Conservation (phyloP, 2,329 filamentous ascomycete species). For the Aureobasidium subglaciale region DNA sequence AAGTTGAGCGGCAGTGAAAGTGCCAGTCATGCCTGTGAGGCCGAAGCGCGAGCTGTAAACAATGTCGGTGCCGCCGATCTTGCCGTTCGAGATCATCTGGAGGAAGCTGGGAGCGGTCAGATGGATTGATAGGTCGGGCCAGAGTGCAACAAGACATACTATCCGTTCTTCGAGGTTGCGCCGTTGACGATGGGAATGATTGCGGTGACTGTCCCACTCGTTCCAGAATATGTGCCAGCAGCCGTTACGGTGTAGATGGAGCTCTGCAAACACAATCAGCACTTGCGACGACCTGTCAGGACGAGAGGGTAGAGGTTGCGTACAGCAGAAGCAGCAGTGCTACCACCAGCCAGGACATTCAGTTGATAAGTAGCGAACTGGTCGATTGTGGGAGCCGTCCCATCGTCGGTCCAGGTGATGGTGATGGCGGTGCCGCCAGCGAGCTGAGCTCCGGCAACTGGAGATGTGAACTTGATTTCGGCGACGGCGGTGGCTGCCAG, state of each 20-base stretch:
- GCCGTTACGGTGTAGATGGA: not conserved
- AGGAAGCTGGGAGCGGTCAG: conserved; percentile 42
- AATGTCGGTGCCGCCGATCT: conserved; percentile 48
- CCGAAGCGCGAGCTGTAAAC: conserved; percentile 59
- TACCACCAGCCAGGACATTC: conserved; percentile 55
- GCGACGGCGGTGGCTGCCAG: conserved; percentile 33
- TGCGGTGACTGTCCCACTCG: not conserved
- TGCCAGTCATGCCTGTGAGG: conserved; percentile 57
- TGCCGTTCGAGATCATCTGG: conserved; percentile 50
- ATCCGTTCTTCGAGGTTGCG: not conserved
- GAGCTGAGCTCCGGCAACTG: conserved; percentile 45
- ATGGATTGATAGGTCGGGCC: conserved; percentile 18
- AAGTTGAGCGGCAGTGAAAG: conserved; percentile 41
- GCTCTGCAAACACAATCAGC: not conserved
- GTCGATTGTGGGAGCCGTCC: conserved; percentile 41
- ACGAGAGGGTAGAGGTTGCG: conserved; percentile 5
- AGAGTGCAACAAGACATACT: conserved; percentile 20
- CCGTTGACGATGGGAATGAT: not conserved
- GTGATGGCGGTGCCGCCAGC: conserved; percentile 45
- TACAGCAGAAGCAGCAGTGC: conserved; percentile 43
- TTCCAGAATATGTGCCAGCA: not conserved
- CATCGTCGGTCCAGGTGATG: conserved; percentile 52
- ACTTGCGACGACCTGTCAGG: not conserved
- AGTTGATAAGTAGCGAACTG: conserved; percentile 51
- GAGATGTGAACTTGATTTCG: conserved; percentile 48